Conservation (phyloP, 2,329 filamentous ascomycete species). For the Rutstroemia sp. region DNA sequence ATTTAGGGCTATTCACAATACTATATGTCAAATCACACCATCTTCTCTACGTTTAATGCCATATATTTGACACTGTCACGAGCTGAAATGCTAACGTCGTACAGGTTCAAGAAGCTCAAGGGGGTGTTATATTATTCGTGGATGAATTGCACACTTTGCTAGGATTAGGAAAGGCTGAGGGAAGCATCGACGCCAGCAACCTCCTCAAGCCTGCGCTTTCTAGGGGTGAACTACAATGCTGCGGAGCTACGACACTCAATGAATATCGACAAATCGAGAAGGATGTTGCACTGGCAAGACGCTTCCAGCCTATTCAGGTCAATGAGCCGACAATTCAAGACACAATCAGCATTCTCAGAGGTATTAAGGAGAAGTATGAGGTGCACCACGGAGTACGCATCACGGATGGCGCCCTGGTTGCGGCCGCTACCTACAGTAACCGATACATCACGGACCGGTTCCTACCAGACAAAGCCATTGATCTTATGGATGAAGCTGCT, state of each 20-base stretch:
- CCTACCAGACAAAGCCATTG: slow-evolving; percentile 93
- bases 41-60: slow-evolving; percentile 30
- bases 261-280: slow-evolving; percentile 95
- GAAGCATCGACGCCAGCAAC: slow-evolving; percentile 94
- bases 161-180: slow-evolving; percentile 89
- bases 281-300: slow-evolving; percentile 82
- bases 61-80: not conserved
- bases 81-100: not conserved
- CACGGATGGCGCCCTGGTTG: slow-evolving; percentile 84
- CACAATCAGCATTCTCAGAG: slow-evolving; percentile 89
- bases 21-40: not conserved
- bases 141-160: slow-evolving; percentile 90
- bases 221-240: slow-evolving; percentile 77
- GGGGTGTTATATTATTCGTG: slow-evolving; percentile 87
- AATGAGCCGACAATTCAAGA: slow-evolving; percentile 85
- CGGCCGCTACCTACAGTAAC: slow-evolving; percentile 86
- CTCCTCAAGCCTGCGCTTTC: slow-evolving; percentile 90
- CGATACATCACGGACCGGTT: slow-evolving; percentile 96
- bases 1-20: slow-evolving; percentile 2
- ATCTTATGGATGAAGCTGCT: slow-evolving; percentile 91
- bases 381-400: slow-evolving; percentile 95
- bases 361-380: slow-evolving; percentile 96
- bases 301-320: slow-evolving; percentile 94
- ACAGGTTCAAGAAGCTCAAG: slow-evolving; percentile 63
- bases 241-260: slow-evolving; percentile 84